Conservation (phyloP, 2,329 filamentous ascomycete genomes). For the Emergomyces orientalis region DNA sequence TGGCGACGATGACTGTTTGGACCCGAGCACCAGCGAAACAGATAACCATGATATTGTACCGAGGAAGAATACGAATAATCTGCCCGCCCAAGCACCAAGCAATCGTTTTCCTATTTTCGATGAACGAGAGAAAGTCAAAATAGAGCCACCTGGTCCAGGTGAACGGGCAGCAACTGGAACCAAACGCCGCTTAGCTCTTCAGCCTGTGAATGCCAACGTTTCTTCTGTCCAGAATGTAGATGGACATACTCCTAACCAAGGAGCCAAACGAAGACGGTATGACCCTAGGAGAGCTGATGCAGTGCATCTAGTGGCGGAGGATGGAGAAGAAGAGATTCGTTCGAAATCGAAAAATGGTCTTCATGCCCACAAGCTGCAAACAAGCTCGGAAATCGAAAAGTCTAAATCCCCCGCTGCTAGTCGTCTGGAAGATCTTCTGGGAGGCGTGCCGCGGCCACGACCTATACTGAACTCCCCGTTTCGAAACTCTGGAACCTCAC, state of each 20-base stretch:
- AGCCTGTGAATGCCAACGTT: conserved; percentile 25
- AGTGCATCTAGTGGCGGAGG: conserved; percentile 42
- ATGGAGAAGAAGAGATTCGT: conserved; percentile 31
- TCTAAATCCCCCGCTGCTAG: conserved; percentile 11
- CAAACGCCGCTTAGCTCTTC: conserved; percentile 18
- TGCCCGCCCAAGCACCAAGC: neutral
- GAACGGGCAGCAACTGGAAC: conserved; percentile 1
- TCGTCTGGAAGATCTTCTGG: conserved; percentile 28
- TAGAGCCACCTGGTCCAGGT: neutral
- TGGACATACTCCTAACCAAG: conserved; percentile 11
- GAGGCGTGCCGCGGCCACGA: conserved; percentile 8
- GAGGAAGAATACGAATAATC: neutral
- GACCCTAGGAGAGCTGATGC: conserved; percentile 24
- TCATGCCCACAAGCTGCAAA: neutral
- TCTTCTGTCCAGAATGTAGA: conserved; percentile 10
- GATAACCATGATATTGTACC: neutral
- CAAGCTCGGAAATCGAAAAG: neutral
- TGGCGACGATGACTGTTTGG: conserved; percentile 1
- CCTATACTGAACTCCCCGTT: conserved; percentile 10
- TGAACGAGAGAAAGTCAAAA: neutral
- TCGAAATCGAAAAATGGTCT: neutral
- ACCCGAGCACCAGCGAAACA: neutral
- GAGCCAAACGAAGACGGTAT: conserved; percentile 32
- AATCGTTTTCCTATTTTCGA: neutral
- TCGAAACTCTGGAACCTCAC: neutral